Evolutionary conservation across 129 eudicot species (phyloP), one percentile per base, ranked within the genome.

Genomic region (Chrysanthemum lavandulifolium): DNA sequence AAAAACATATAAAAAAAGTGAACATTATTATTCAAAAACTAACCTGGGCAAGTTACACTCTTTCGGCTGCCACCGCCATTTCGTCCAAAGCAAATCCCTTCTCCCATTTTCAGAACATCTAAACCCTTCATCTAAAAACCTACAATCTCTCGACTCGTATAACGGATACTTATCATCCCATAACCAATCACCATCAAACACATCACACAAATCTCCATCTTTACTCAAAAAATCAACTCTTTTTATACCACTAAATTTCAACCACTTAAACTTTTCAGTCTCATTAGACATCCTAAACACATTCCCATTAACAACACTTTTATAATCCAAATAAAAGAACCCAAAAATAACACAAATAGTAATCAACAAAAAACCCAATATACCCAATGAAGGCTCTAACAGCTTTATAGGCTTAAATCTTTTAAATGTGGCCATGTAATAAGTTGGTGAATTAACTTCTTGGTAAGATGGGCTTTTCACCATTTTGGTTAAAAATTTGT

Each of bases 1-100:
- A 53, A 66, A 25, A 47, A 6, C 5, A 16, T 2, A 13, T 59
- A 52, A 40, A 16, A 16, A 50, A 71, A 73, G 2, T 27, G 58
- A 8, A 52, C 36, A 59, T 11, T 36, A 9, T n/a, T 12, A 51
- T 4, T 1, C 40, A 75, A 31, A 9, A 64, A 89, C 98, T 8
- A 68, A 93, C 98, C 97, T 94, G 78, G 99, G 99, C 83, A 94
- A 78, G 71, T 90, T 82, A 80, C 99, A 94, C 71, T 67, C 80
- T 76, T 79, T 90, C 21, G 99, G 97, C 52, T 94, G 96, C 99
- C 99, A 94, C 4, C 99, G 83, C 99, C 99, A 94, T 64, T 94
- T 90, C 0, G 93, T 88, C 56, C 84, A 94, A 55, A 86, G 81
- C 13, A 61, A 60, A 88, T 94, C 99, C 23, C 88, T 96, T 65